These are phyloP conservation scores for Pilatotrama ljubarskyi DNA, from an alignment of 768 basidiomycete genomes.

Conservation along the genomic window DNA sequence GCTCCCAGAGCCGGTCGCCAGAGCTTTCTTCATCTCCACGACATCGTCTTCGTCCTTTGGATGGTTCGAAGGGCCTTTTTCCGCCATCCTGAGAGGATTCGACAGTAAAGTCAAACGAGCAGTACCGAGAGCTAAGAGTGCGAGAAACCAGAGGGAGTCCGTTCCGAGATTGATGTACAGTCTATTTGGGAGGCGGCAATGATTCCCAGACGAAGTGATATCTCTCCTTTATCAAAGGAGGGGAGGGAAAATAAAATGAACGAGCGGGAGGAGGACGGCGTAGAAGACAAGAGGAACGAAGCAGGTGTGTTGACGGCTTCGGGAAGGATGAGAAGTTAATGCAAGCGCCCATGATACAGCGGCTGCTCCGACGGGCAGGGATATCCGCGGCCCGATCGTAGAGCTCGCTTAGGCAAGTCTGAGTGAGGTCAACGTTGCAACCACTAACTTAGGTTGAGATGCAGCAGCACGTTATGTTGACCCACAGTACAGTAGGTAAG, in stretches of 20 bases:
- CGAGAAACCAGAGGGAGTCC: background rate
- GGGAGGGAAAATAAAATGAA: background rate
- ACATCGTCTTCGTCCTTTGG: constrained; percentile 40
- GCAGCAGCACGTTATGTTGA: too few species aligned
- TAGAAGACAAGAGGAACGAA: background rate
- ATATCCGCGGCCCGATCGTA: too few species aligned
- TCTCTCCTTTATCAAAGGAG: background rate
- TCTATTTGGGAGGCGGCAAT: background rate
- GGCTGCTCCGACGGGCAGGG: too few species aligned
- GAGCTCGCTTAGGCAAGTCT: too few species aligned
- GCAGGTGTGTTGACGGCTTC: constrained; percentile 1
- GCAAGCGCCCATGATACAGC: background rate
- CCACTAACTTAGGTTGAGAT: too few species aligned
- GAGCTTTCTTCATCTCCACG: constrained; percentile 55
- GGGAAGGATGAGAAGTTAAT: background rate
- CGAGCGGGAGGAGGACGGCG: constrained; percentile 5
- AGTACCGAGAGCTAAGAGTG: background rate
- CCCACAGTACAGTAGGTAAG: too few species aligned
- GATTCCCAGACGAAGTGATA: too few species aligned
- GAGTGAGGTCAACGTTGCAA: too few species aligned
- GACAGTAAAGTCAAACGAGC: background rate
- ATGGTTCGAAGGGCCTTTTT: background rate
- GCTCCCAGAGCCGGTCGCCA: constrained; percentile 38
- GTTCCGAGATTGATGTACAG: background rate
- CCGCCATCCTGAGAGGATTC: background rate